Evolutionary conservation across 1,139 yeast genomes (phyloP).

Genomic region (Suhomyces terraborum): DNA sequence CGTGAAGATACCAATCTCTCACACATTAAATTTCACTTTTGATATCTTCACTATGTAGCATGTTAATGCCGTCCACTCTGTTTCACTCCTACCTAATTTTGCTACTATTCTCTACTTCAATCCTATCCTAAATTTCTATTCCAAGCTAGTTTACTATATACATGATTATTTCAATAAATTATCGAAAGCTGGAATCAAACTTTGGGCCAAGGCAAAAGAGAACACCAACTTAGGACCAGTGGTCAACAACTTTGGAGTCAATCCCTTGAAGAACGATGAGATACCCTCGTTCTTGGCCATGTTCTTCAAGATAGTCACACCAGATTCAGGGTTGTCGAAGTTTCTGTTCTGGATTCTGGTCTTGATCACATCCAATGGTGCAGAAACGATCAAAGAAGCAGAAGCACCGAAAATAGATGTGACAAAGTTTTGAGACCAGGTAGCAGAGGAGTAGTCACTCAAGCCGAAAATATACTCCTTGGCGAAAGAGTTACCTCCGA

Average conservation of each 20-base stretch:
- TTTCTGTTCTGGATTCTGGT: constrained; percentile 96
- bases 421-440: constrained; percentile 93
- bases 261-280: constrained; percentile 93
- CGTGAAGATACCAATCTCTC: no score
- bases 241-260: constrained; percentile 92
- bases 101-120: neutral
- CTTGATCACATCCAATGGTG: constrained; percentile 97
- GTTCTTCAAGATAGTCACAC: constrained; percentile 87
- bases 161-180: constrained; percentile 45
- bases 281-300: constrained; percentile 90
- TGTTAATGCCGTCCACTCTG: no score
- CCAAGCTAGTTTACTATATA: constrained; percentile 7
- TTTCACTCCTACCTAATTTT: neutral
- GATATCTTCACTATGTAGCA: no score
- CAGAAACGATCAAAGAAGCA: constrained; percentile 93
- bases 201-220: constrained; percentile 94
- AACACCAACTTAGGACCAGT: constrained; percentile 98
- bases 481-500: constrained; percentile 98
- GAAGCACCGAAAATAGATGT: constrained; percentile 98
- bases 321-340: constrained; percentile 94
- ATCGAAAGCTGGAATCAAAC: constrained; percentile 95
- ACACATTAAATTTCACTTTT: no score
- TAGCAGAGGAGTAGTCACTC: constrained; percentile 82
- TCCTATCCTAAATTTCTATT: neutral
- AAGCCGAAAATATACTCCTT: constrained; percentile 91